Evolutionary conservation across 805 yeast species (phyloP), one percentile per base, ranked within the genome.

Genomic region (Metschnikowia amazonensis): DNA sequence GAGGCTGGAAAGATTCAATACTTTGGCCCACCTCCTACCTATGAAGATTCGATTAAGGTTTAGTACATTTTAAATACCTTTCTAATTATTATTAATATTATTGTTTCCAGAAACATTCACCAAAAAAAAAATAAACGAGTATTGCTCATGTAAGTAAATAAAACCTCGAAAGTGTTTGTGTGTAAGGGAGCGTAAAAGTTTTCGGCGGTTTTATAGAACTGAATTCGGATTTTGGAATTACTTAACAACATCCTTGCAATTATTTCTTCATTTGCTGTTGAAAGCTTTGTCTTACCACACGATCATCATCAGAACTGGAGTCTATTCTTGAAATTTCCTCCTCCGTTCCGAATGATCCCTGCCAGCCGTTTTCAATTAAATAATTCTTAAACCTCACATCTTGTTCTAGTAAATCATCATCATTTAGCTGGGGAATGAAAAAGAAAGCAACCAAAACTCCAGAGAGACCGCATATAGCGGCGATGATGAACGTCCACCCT

Each of bases 401-500:
- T 57, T 83, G 84, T 55, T 68, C 71, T 67, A 78, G 67, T 48
- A 83, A 73, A 59, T 86, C 94, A n/a, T 79, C 86, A 10, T 84
- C 89, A 24, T 61, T 74, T 52, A 81, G 72, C 55, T 84, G 86
- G 5, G 94, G 92, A 51, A 86, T 73, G 47, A 79, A 81, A 59
- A 83, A 52, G 57, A 63, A 77, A 0, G 88, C 80, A 28, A 80
- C 69, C 7, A 75, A 40, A 30, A 85, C 77, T 60, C 94, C 94
- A 5, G 69, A 70, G 7, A 79, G 63, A 43, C 94, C 92, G 56
- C 86, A 75, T 42, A 77, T 68, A 11, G 94, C 94, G 21, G 90
- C 86, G 56, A 86, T 82, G 53, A 86, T 85, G 57, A 86, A 86
- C 5, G 92, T 85, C 87, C 88, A 86, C 48, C 68, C 68, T 55